Conservation (phyloP, 257 asterid species). For the Salvia hispanica region DNA sequence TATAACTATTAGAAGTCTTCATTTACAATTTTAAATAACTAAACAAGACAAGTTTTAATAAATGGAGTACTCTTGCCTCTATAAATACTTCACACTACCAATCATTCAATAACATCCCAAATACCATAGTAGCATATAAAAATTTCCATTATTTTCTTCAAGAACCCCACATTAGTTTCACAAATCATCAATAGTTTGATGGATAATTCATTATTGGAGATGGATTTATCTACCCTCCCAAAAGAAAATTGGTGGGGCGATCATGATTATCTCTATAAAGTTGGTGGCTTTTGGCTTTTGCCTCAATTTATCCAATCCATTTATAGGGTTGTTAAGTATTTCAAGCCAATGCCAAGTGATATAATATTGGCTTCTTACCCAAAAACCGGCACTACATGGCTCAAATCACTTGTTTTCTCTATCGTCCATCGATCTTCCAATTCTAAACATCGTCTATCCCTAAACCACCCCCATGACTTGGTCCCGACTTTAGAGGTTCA, state of each 20-base stretch:
- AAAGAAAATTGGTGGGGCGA: slow-evolving; percentile 42
- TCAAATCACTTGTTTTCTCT: slow-evolving; percentile 37
- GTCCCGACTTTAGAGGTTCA: slow-evolving; percentile 39
- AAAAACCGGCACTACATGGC: slow-evolving; percentile 50
- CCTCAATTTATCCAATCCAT: slow-evolving; percentile 31
- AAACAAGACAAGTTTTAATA: background rate
- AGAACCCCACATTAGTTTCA: too few species aligned
- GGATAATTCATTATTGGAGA: slow-evolving; percentile 22
- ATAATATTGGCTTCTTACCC: slow-evolving; percentile 35
- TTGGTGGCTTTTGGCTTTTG: slow-evolving; percentile 39
- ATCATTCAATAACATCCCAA: background rate
- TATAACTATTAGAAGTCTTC: background rate
- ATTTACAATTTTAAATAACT: background rate
- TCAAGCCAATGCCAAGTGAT: slow-evolving; percentile 38
- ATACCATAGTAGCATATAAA: too few species aligned
- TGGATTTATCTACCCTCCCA: slow-evolving; percentile 28
- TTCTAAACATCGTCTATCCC: slow-evolving; percentile 23
- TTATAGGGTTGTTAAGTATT: slow-evolving; percentile 31
- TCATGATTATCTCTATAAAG: slow-evolving; percentile 19
- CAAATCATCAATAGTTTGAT: background rate
- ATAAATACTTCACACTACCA: background rate
- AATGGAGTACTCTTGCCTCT: background rate
- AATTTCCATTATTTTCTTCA: background rate
- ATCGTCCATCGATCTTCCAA: slow-evolving; percentile 27
- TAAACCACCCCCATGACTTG: slow-evolving; percentile 33